Percentiles rank a stretch among this genome's conserved stretches.
Conservation (phyloP, 805 yeast genomes). For the Saccharomycopsis microspora region DNA sequence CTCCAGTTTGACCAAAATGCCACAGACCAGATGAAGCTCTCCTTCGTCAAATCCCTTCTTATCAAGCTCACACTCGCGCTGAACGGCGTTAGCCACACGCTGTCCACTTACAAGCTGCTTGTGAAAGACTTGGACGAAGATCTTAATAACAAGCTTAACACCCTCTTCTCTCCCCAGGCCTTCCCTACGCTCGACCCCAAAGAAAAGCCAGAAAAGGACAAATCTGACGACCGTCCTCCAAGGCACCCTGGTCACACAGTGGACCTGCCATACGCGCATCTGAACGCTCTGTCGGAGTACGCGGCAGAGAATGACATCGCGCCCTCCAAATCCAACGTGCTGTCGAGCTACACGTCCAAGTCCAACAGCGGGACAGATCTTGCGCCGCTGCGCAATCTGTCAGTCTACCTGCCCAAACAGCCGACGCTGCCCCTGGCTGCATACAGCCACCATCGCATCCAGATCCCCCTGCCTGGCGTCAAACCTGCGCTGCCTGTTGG, state of each 20-base stretch:
- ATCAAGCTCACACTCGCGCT: slow-evolving; percentile 7
- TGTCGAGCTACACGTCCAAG: slow-evolving; percentile 11
- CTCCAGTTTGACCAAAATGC: slow-evolving; percentile 9
- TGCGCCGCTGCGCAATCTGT: slow-evolving; percentile 6
- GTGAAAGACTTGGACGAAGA: slow-evolving; percentile 12
- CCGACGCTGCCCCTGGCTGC: slow-evolving; percentile 14
- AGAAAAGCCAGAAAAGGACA: neutral
- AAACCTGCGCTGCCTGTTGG: slow-evolving; percentile 11
- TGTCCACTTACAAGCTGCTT: slow-evolving; percentile 2
- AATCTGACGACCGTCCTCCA: neutral
- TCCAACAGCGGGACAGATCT: slow-evolving; percentile 9
- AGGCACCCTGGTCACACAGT: neutral
- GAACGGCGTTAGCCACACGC: neutral
- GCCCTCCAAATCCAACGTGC: slow-evolving; percentile 1
- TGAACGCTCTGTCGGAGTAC: slow-evolving; percentile 12
- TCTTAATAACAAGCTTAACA: slow-evolving; percentile 6
- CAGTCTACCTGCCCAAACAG: slow-evolving; percentile 14
- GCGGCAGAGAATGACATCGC: neutral
- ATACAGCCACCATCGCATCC: slow-evolving; percentile 13
- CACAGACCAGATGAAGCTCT: slow-evolving; percentile 7
- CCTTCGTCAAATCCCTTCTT: slow-evolving; percentile 13
- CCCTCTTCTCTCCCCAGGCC: slow-evolving; percentile 2
- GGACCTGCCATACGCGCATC: neutral
- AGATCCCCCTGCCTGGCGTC: slow-evolving; percentile 10
- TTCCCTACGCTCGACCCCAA: slow-evolving; percentile 12